These are phyloP conservation scores for Mycena sp. DNA, from an alignment of 1,284 basidiomycete genomes.

Conservation along the genomic window DNA sequence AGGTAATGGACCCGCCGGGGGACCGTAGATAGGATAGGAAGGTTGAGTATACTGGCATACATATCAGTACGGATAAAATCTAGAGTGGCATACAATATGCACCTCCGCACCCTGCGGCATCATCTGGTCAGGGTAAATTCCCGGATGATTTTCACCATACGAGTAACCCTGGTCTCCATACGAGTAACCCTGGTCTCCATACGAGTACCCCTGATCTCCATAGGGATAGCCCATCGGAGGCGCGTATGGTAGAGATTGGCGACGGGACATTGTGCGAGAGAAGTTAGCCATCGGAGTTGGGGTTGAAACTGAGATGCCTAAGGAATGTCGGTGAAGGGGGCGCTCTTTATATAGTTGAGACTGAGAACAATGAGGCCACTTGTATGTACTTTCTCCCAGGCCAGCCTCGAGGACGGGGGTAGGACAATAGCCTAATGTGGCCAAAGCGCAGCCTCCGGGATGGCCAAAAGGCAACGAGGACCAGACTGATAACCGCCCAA, in stretches of 20 bases:
- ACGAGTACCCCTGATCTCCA: constrained; percentile 16
- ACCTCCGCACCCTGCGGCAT: constrained; percentile 21
- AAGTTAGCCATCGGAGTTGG: constrained; percentile 20
- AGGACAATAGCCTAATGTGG: constrained; percentile 30
- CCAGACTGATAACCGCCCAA: background rate
- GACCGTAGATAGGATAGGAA: constrained; percentile 19
- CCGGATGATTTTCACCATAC: constrained; percentile 15
- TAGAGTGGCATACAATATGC: background rate
- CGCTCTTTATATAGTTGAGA: constrained; percentile 18
- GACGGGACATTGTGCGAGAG: constrained; percentile 26
- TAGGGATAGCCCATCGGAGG: constrained; percentile 22
- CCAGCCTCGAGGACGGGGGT: constrained; percentile 31
- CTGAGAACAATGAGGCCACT: constrained; percentile 28
- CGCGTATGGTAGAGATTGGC: constrained; percentile 27
- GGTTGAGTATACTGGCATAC: constrained; percentile 8
- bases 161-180: constrained; percentile 22
- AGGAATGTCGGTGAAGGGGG: background rate
- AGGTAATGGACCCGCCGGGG: constrained; percentile 7
- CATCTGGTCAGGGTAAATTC: constrained; percentile 25
- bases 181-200: constrained; percentile 5
- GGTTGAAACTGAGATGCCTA: background rate
- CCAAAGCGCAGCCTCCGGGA: constrained; percentile 18
- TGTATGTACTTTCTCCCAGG: constrained; percentile 26
- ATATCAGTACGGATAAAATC: background rate
- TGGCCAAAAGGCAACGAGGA: background rate